Percentiles rank a stretch among this genome's conserved stretches.
Evolutionary conservation across 2,329 filamentous ascomycete species (phyloP).

Genomic region (Penicillium freii): DNA sequence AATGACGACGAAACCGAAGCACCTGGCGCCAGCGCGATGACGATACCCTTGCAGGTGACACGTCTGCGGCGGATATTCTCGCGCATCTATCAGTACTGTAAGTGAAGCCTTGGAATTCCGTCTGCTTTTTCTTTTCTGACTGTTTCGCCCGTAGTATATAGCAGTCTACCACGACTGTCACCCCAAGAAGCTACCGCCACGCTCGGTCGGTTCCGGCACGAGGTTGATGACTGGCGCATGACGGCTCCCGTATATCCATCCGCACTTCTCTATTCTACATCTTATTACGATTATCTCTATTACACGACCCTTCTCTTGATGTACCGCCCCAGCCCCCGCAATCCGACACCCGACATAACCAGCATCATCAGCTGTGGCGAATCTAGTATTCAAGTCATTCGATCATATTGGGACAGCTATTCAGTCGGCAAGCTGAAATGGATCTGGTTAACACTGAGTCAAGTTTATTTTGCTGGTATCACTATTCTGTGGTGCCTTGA

Average conservation of each 20-base stretch:
- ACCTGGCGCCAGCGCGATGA: conserved; percentile 38
- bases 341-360: conserved; percentile 37
- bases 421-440: conserved; percentile 42
- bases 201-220: conserved; percentile 35
- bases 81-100: conserved; percentile 40
- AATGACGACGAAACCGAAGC: conserved; percentile 42
- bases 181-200: conserved; percentile 28
- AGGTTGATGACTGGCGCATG: conserved; percentile 42
- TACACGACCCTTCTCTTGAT: conserved; percentile 41
- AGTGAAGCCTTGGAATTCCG: conserved; percentile 8
- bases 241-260: conserved; percentile 36
- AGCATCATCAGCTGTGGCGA: conserved; percentile 41
- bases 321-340: conserved; percentile 40
- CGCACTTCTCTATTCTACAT: conserved; percentile 41
- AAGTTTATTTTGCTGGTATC: conserved; percentile 41
- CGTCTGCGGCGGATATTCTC: conserved; percentile 40
- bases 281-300: conserved; percentile 43
- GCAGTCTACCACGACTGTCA: conserved; percentile 32
- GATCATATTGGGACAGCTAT: conserved; percentile 43
- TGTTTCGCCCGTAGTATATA: conserved; percentile 32
- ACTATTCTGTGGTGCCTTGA: conserved; percentile 43
- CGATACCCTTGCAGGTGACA: conserved; percentile 40
- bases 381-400: conserved; percentile 40
- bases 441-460: conserved; percentile 43
- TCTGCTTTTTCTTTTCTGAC: neutral